Evolutionary conservation across 129 eudicot genomes (phyloP).

Genomic region (Escallonia rubra): DNA sequence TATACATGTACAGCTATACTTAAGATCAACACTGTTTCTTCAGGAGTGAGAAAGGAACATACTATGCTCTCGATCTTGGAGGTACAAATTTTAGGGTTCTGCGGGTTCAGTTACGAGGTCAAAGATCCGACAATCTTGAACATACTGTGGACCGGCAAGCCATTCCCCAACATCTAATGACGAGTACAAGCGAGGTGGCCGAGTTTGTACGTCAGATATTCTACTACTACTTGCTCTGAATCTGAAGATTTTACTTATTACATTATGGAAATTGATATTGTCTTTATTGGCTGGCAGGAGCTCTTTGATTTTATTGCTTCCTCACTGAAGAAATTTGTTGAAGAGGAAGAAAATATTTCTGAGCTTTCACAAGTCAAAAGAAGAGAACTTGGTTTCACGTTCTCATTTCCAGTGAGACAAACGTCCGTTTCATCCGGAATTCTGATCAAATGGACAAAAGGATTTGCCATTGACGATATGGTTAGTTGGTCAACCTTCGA

Average conservation of each 20-base stretch:
- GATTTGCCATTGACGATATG: constrained; percentile 78
- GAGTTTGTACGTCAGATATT: constrained; percentile 12
- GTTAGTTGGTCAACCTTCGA: constrained; percentile 34
- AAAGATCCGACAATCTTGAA: constrained; percentile 51
- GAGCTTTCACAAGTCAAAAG: constrained; percentile 36
- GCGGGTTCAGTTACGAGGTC: constrained; percentile 77
- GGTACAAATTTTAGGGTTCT: constrained; percentile 84
- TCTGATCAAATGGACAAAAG: constrained; percentile 90
- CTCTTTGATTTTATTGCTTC: constrained; percentile 79
- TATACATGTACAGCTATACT: no score
- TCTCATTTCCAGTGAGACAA: constrained; percentile 90
- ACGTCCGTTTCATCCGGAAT: constrained; percentile 68
- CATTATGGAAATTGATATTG: constrained; percentile 4
- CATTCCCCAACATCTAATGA: constrained; percentile 78
- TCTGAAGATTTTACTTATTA: constrained; percentile 1
- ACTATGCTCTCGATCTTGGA: constrained; percentile 84
- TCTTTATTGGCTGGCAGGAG: constrained; percentile 43
- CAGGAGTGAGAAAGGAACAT: constrained; percentile 83
- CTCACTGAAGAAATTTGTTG: constrained; percentile 65
- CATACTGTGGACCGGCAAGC: constrained; percentile 65
- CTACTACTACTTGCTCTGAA: background rate
- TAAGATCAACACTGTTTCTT: background rate
- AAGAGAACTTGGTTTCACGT: constrained; percentile 78
- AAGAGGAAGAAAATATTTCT: constrained; percentile 35
- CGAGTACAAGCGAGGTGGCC: constrained; percentile 81